Evolutionary conservation across 805 yeast species (phyloP).

Genomic region (Metschnikowia kofuensis): DNA sequence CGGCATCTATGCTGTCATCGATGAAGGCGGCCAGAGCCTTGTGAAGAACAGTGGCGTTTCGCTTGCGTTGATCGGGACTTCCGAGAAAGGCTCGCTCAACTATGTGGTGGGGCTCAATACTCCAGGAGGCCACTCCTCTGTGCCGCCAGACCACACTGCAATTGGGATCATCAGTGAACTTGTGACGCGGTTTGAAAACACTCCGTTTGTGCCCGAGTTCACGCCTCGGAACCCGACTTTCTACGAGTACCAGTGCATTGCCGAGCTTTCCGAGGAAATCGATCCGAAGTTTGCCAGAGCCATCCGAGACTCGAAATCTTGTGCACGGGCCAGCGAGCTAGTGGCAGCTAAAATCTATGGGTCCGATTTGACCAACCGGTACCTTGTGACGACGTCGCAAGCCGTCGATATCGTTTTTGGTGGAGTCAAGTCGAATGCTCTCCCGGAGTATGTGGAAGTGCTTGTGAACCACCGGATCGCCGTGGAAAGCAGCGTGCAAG

Average conservation of each 20-base stretch:
- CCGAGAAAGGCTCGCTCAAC: slow-evolving; percentile 15
- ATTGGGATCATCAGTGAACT: slow-evolving; percentile 71
- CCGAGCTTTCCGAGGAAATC: slow-evolving; percentile 32
- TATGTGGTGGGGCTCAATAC: slow-evolving; percentile 40
- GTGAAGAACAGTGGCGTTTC: slow-evolving; percentile 7
- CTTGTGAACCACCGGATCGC: slow-evolving; percentile 36
- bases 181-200: slow-evolving; percentile 50
- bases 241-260: slow-evolving; percentile 57
- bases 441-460: slow-evolving; percentile 32
- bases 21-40: slow-evolving; percentile 16
- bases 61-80: slow-evolving; percentile 15
- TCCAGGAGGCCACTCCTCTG: slow-evolving; percentile 77
- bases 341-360: slow-evolving; percentile 18
- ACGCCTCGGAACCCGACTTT: slow-evolving; percentile 59
- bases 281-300: slow-evolving; percentile 22
- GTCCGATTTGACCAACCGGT: slow-evolving; percentile 22
- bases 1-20: slow-evolving; percentile 15
- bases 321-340: slow-evolving; percentile 28
- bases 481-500: slow-evolving; percentile 27
- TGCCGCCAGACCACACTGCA: slow-evolving; percentile 76
- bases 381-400: slow-evolving; percentile 33
- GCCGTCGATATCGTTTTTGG: slow-evolving; percentile 33
- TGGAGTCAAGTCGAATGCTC: slow-evolving; percentile 38
- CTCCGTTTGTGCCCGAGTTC: slow-evolving; percentile 49
- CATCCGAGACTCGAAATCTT: slow-evolving; percentile 32